These are phyloP conservation scores for Leishmania major DNA, from an alignment of 208 protist genomes.

Conservation along the genomic window DNA sequence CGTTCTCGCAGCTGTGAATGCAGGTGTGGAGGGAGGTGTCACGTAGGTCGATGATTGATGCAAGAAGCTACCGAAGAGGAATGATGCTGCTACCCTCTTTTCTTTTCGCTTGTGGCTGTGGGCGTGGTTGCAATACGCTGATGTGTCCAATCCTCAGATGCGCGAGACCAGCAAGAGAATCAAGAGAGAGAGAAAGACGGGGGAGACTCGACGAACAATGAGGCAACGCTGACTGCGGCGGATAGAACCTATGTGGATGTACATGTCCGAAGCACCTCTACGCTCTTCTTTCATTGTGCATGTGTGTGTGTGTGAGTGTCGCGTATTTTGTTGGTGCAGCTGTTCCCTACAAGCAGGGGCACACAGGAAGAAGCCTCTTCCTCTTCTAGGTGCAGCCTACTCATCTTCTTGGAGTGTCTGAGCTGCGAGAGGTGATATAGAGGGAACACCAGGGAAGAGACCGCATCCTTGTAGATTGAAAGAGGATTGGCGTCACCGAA, in stretches of 20 bases:
- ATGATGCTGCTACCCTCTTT: neutral
- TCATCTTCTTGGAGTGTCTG: neutral
- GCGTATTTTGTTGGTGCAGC: neutral
- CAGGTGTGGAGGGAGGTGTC: neutral
- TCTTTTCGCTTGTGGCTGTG: no score
- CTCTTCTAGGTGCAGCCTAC: neutral
- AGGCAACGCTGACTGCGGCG: neutral
- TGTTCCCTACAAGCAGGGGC: neutral
- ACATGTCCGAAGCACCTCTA: neutral
- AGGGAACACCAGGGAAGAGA: neutral
- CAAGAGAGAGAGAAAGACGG: neutral
- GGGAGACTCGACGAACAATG: neutral
- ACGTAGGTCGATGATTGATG: neutral
- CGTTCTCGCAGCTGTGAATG: neutral
- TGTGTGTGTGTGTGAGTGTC: slow-evolving; percentile 7
- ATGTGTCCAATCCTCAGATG: neutral
- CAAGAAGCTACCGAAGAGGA: neutral
- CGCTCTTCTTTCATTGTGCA: neutral
- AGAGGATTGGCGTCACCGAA: neutral
- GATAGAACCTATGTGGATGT: neutral
- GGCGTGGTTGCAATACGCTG: neutral
- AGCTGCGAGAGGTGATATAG: neutral
- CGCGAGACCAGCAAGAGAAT: neutral
- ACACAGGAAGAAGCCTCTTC: neutral
- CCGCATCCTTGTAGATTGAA: no score